These are phyloP conservation scores for Protomyces macrosporus DNA, from an alignment of 1,139 yeast species.

Conservation along the genomic window DNA sequence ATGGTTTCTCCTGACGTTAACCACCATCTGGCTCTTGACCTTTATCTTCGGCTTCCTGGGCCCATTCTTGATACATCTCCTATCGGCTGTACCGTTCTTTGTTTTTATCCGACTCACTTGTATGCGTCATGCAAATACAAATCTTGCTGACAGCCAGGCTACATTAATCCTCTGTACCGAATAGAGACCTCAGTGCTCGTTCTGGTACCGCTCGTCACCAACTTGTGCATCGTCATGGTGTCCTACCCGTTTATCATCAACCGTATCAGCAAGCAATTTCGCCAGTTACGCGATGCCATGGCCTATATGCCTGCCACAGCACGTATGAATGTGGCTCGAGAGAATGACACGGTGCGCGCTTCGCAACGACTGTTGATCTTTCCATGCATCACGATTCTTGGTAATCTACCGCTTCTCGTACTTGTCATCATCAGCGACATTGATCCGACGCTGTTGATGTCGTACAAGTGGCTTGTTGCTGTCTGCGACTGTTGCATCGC, in stretches of 20 bases:
- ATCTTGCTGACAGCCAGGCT: not conserved
- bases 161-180: not conserved
- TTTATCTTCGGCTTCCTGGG: not conserved
- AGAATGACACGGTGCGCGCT: not conserved
- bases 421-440: not conserved
- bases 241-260: not conserved
- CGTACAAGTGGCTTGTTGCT: not conserved
- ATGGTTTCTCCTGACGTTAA: not conserved
- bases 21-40: not conserved
- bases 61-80: not conserved
- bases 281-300: not conserved
- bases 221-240: not conserved
- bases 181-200: not conserved
- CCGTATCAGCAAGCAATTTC: not conserved
- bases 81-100: not conserved
- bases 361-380: not conserved
- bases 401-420: not conserved
- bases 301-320: not conserved
- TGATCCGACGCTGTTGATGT: not conserved
- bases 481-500: not conserved
- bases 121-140: not conserved
- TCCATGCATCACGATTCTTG: not conserved
- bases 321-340: not conserved
- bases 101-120: not conserved
- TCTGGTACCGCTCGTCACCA: not conserved